These are phyloP conservation scores for Agastache rugosa DNA, from an alignment of 257 asterid genomes.

Conservation along the genomic window DNA sequence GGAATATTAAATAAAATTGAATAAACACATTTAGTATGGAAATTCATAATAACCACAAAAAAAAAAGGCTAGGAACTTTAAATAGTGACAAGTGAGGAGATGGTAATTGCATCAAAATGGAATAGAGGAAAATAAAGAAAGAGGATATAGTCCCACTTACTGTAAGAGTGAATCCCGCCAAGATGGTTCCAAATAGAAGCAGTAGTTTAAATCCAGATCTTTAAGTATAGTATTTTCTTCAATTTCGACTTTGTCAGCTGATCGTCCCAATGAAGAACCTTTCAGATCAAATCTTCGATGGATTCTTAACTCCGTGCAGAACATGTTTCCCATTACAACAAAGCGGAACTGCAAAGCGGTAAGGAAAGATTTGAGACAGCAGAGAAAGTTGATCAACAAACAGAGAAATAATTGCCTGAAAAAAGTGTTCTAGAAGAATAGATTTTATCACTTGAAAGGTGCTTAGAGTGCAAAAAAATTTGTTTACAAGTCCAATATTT, in stretches of 20 bases:
- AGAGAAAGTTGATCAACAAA: conserved; percentile 17
- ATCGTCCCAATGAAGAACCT: conserved; percentile 97
- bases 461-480: too few relatives aligned
- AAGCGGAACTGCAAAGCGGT: conserved; percentile 78
- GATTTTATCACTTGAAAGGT: conserved; percentile 2
- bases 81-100: neutral
- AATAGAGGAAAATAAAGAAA: neutral
- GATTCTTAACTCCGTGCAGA: conserved; percentile 94
- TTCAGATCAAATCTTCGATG: conserved; percentile 92
- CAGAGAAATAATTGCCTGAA: conserved; percentile 7
- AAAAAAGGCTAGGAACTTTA: neutral
- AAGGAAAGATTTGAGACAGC: conserved; percentile 18
- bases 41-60: neutral
- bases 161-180: conserved; percentile 75
- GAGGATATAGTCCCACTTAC: conserved; percentile 58
- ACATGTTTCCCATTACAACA: conserved; percentile 98
- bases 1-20: neutral
- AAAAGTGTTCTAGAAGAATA: conserved; percentile 16
- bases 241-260: conserved; percentile 88
- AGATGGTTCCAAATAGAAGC: conserved; percentile 91
- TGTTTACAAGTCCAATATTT: neutral
- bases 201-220: conserved; percentile 94
- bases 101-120: neutral
- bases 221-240: conserved; percentile 93
- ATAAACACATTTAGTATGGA: neutral